phyloP scores from a whole-genome alignment of 345 rosid genomes.

The Salix viminalis region DNA sequence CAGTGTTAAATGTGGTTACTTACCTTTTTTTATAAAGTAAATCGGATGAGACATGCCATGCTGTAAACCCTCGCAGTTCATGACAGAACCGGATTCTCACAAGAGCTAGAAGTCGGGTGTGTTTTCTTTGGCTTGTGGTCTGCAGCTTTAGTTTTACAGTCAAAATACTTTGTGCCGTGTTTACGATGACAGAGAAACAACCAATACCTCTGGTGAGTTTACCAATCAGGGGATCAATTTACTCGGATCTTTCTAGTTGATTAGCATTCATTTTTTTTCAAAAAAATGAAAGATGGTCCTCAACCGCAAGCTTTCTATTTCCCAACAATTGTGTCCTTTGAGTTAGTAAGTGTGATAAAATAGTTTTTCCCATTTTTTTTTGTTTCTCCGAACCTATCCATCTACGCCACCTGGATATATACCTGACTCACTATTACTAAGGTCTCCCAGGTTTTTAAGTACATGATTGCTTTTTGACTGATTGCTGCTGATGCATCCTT shows the following conservation, averaged over 20 bases:
- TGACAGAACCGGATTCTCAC: not conserved
- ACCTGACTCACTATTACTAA: too few species aligned
- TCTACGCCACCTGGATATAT: too few species aligned
- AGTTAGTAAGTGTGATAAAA: not conserved
- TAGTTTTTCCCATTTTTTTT: not conserved
- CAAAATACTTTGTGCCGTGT: conserved; percentile 10
- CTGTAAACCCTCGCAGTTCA: not conserved
- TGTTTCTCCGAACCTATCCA: too few species aligned
- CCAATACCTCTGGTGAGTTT: conserved; percentile 7
- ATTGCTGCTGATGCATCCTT: conserved; percentile 4
- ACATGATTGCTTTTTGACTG: conserved; percentile 14
- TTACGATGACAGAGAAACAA: conserved; percentile 2
- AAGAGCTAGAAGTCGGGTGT: not conserved
- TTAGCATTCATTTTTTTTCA: not conserved
- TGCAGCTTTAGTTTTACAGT: not conserved
- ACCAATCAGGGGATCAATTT: conserved; percentile 12
- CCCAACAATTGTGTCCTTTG: not conserved
- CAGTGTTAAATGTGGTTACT: too few species aligned
- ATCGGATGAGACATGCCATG: not conserved
- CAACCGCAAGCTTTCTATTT: conserved; percentile 4
- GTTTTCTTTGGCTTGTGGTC: not conserved
- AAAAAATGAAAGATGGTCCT: not conserved
- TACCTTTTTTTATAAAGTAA: not conserved
- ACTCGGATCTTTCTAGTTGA: conserved; percentile 15
- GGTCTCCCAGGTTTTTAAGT: too few species aligned